phyloP scores from a whole-genome alignment of 2,329 filamentous ascomycete genomes.

The Penicillium sp. region DNA sequence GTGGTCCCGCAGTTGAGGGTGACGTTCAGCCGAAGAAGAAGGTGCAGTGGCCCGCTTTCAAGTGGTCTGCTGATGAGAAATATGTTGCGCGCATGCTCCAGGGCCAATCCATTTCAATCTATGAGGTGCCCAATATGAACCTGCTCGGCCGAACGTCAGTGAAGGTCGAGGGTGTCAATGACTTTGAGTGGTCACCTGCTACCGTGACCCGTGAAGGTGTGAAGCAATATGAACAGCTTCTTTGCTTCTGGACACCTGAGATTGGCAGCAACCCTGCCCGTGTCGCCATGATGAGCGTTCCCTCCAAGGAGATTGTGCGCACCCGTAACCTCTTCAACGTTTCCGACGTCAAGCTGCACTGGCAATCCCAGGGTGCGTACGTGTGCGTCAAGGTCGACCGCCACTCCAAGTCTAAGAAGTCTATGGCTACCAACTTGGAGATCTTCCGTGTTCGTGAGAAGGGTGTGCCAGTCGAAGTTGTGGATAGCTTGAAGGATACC shows the following conservation, averaged over 20 bases:
- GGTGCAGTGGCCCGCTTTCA: constrained; percentile 97
- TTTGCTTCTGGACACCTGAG: constrained; percentile 98
- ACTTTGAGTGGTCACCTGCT: constrained; percentile 96
- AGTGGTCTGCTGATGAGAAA: constrained; percentile 97
- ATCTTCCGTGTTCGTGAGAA: constrained; percentile 98
- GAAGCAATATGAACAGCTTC: constrained; percentile 89
- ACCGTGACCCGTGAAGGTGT: constrained; percentile 73
- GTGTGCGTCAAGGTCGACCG: constrained; percentile 98
- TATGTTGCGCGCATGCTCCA: constrained; percentile 91
- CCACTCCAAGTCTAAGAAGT: constrained; percentile 99
- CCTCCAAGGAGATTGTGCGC: constrained; percentile 87
- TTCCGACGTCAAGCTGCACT: constrained; percentile 94
- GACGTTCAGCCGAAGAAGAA: constrained; percentile 75
- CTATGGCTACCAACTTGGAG: constrained; percentile 90
- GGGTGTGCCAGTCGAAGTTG: constrained; percentile 95
- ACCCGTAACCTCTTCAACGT: constrained; percentile 98
- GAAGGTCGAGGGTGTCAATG: constrained; percentile 93
- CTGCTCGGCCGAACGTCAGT: constrained; percentile 84
- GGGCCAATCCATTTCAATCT: constrained; percentile 82
- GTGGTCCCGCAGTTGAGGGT: constrained; percentile 52
- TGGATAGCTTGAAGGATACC: constrained; percentile 95
- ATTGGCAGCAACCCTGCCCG: constrained; percentile 96
- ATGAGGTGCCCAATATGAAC: constrained; percentile 83
- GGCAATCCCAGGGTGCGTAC: constrained; percentile 91
- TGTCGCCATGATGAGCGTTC: constrained; percentile 92